Evolutionary conservation across 2,329 filamentous ascomycete species (phyloP).

Genomic region (Calonectria hawksworthii): DNA sequence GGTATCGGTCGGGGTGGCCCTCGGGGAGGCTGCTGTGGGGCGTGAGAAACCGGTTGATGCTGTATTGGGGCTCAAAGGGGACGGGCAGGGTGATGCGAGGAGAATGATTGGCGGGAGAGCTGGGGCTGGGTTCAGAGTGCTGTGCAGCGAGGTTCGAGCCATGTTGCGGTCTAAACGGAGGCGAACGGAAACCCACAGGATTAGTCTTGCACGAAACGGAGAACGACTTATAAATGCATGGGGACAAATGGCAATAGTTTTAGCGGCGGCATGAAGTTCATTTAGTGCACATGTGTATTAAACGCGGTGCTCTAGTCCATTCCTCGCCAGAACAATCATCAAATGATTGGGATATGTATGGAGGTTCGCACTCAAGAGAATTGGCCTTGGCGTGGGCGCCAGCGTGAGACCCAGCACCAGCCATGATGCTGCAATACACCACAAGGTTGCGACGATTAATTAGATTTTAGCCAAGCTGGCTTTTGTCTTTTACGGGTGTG

Average conservation of each 20-base stretch:
- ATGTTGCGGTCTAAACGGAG: constrained; percentile 11
- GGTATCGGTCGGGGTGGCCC: constrained; percentile 28
- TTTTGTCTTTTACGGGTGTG: not conserved
- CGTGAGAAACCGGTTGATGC: constrained; percentile 26
- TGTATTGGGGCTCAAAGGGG: constrained; percentile 23
- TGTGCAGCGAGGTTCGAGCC: constrained; percentile 2
- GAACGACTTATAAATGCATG: not conserved
- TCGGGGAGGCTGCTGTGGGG: constrained; percentile 3
- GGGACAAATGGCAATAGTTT: constrained; percentile 9
- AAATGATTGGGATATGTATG: not conserved
- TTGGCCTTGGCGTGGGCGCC: constrained; percentile 9
- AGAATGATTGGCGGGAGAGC: not conserved
- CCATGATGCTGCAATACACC: constrained; percentile 4
- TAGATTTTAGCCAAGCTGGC: not conserved
- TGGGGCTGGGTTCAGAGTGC: not conserved
- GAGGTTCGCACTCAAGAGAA: constrained; percentile 20
- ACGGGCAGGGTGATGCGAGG: not conserved
- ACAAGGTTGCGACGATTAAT: not conserved
- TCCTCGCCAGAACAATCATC: constrained; percentile 12
- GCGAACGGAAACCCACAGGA: not conserved
- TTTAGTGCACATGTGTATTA: constrained; percentile 13
- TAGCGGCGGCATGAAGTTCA: constrained; percentile 13
- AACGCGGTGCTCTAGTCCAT: constrained; percentile 4
- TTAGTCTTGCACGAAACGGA: constrained; percentile 13
- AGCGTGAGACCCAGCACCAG: not conserved